Evolutionary conservation across 805 yeast species (phyloP).

Genomic region (Candida maesae): DNA sequence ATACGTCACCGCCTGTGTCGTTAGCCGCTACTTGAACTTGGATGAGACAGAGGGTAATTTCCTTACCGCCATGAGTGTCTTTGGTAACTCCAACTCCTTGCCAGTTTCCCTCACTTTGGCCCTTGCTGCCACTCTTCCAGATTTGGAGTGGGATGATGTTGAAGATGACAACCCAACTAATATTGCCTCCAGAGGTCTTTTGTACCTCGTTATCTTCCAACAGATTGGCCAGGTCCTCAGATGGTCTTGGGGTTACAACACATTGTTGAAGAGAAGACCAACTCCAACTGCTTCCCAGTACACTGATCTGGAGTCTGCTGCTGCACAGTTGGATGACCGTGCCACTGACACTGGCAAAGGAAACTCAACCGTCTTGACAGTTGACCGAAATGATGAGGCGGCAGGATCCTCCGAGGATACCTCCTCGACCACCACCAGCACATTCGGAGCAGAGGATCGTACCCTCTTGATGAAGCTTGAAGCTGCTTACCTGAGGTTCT

Average conservation of each 20-base stretch:
- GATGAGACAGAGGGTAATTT: conserved; percentile 80
- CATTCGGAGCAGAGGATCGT: neutral
- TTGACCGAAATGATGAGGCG: conserved; percentile 55
- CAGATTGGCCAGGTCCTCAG: conserved; percentile 79
- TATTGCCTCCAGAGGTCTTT: conserved; percentile 73
- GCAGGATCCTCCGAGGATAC: conserved; percentile 79
- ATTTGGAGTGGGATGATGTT: conserved; percentile 70
- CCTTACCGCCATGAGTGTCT: conserved; percentile 95
- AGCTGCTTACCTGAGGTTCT: conserved; percentile 22
- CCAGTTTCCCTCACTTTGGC: conserved; percentile 90
- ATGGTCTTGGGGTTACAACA: conserved; percentile 88
- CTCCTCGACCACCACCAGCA: neutral
- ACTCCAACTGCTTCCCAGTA: conserved; percentile 1
- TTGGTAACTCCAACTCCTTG: conserved; percentile 91
- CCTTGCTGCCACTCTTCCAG: conserved; percentile 70
- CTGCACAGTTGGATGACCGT: neutral
- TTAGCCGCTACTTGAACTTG: conserved; percentile 50
- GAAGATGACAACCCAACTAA: conserved; percentile 62
- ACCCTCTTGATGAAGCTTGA: neutral
- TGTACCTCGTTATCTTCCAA: conserved; percentile 71
- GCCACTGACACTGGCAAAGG: neutral
- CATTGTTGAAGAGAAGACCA: conserved; percentile 52
- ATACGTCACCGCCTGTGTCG: conserved; percentile 52
- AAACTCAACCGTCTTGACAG: conserved; percentile 1
- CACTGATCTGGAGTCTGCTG: conserved; percentile 5